Base-by-base conservation (phyloP, 805 yeast genomes). In the Saccharomycopsis amapae region DNA sequence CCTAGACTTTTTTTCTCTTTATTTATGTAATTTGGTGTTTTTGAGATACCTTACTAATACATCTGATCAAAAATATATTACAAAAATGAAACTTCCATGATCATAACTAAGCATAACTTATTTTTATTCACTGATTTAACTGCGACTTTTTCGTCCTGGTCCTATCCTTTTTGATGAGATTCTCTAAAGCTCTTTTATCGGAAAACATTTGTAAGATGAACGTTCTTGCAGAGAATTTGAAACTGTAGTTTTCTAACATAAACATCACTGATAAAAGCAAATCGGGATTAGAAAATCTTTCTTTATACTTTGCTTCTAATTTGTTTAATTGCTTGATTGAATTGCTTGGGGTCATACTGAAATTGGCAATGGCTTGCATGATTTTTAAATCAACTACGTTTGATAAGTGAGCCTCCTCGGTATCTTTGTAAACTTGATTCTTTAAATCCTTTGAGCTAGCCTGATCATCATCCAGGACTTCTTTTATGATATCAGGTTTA, bases 191-290 rank as follows among this genome's bases (percentile, higher is more conserved):
- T 24, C 40, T 44, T 15, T 38, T 44, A 26, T 48, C 46, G n/a
- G 44, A 22, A 37, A 51, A 51, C 19, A 51, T 31, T 9, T 46
- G 31, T 7, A 51, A 22, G n/a, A 51, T 45, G 34, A 45, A 48
- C 19, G 26, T 39, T 38, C 47, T 38, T 5, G 52, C 39, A 12
- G 45, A 26, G 5, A 22, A 23, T 26, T 46, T 51, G 38, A 42
- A 62, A 54, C 47, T 64, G 69, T 20, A 62, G 53, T 48, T 65
- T 69, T 54, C 64, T 66, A 37, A 67, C 65, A 56, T 62, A 65
- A 28, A 61, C 61, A 49, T 68, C 5, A 38, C 52, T 5, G 44
- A 30, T 17, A 48, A 30, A 24, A 26, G 48, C 23, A 48, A 36
- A 12, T 51, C 52, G 3, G 52, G 50, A 20, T 34, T 28, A 5